A percentile compares a stretch with the other conserved stretches of the same genome.
phyloP scores from a whole-genome alignment of 2,329 filamentous ascomycete species.

The Thielaviopsis musarum region DNA sequence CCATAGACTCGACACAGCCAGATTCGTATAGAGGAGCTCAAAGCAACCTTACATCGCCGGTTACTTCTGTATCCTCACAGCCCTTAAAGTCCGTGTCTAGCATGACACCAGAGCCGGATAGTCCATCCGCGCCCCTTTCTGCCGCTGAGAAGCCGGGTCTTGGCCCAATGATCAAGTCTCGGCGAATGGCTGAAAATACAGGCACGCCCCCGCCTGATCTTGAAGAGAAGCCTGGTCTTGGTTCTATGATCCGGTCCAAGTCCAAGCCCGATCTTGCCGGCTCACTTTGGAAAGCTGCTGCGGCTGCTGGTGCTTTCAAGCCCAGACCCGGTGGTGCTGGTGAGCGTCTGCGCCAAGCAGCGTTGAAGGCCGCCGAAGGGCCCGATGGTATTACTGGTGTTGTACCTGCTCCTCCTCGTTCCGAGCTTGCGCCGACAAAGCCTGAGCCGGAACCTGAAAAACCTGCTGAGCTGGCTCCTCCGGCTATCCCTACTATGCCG shows the following conservation, averaged over 20 bases:
- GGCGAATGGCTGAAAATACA: constrained; percentile 38
- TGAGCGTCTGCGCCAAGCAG: constrained; percentile 53
- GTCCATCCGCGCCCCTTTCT: constrained; percentile 7
- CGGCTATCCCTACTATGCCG: constrained; percentile 10
- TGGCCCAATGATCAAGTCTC: constrained; percentile 71
- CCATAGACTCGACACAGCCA: constrained; percentile 10
- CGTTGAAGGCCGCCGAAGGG: constrained; percentile 42
- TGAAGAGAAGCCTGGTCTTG: constrained; percentile 55
- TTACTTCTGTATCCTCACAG: constrained; percentile 10
- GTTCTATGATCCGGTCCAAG: constrained; percentile 80
- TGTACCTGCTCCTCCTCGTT: constrained; percentile 56
- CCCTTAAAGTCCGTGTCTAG: constrained; percentile 9
- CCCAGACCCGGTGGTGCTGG: constrained; percentile 76
- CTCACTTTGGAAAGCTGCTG: constrained; percentile 66
- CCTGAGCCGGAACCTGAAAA: constrained; percentile 19
- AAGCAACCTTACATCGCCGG: constrained; percentile 12
- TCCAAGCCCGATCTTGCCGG: constrained; percentile 58
- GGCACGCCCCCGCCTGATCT: constrained; percentile 12
- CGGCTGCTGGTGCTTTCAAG: constrained; percentile 50
- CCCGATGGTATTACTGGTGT: constrained; percentile 84
- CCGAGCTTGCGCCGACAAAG: constrained; percentile 15
- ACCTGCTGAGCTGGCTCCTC: constrained; percentile 14
- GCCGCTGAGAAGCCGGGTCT: constrained; percentile 46
- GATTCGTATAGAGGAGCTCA: constrained; percentile 10
- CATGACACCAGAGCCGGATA: constrained; percentile 15